A percentile compares a stretch with the other conserved stretches of the same genome.
These are phyloP conservation scores for Calonectria pteridis DNA, from an alignment of 2,329 filamentous ascomycete species.

Conservation along the genomic window DNA sequence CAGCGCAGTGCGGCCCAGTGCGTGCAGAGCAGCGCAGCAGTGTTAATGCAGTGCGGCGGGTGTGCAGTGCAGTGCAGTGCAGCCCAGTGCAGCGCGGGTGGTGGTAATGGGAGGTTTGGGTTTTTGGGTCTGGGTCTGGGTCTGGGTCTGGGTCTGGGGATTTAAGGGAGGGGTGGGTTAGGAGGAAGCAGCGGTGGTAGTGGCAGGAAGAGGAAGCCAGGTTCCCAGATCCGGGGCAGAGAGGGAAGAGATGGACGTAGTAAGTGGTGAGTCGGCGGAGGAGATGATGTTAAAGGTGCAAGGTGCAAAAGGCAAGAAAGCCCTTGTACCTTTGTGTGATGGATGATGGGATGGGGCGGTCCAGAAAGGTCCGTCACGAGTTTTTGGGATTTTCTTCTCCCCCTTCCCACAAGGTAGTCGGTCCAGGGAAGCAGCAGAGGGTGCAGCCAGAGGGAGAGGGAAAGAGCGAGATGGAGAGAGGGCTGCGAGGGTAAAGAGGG, in stretches of 20 bases:
- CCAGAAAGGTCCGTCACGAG: slow-evolving; percentile 20
- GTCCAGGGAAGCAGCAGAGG: slow-evolving; percentile 16
- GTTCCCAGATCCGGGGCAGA: slow-evolving; percentile 18
- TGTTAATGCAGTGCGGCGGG: background rate
- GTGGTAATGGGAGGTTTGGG: slow-evolving; percentile 32
- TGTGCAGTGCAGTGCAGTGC: background rate
- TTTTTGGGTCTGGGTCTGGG: too few relatives aligned
- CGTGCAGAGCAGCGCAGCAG: background rate
- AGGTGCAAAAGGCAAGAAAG: background rate
- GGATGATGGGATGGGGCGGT: background rate
- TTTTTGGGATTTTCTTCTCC: slow-evolving; percentile 4
- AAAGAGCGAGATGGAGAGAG: slow-evolving; percentile 18
- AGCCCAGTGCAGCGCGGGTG: background rate
- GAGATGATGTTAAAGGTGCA: slow-evolving; percentile 26
- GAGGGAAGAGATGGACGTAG: slow-evolving; percentile 9
- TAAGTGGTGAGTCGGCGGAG: slow-evolving; percentile 12
- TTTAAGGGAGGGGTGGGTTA: slow-evolving; percentile 32
- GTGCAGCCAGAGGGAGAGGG: slow-evolving; percentile 11
- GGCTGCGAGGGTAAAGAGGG: slow-evolving; percentile 21
- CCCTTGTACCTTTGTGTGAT: slow-evolving; percentile 9
- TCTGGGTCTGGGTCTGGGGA: slow-evolving; percentile 40
- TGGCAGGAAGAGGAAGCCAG: slow-evolving; percentile 32
- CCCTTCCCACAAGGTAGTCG: slow-evolving; percentile 19
- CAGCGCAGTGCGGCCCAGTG: background rate
- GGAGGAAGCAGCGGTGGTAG: slow-evolving; percentile 29